A percentile compares a stretch with the other conserved stretches of the same genome.
Evolutionary conservation across 2,329 filamentous ascomycete genomes (phyloP).

Genomic region (Metarhizium rileyi): DNA sequence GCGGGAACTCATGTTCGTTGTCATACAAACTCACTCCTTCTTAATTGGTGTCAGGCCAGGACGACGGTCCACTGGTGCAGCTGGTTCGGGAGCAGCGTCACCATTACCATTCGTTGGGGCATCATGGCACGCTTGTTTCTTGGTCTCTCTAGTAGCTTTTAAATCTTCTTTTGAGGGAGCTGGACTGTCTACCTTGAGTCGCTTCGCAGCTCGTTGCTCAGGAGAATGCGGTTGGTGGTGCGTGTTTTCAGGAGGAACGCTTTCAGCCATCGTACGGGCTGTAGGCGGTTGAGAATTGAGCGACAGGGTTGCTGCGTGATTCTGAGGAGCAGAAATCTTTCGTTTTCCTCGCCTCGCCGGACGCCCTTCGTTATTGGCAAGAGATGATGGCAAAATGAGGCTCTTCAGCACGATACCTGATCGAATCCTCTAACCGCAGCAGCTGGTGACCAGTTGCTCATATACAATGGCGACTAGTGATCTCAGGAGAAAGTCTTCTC

Average conservation of each 20-base stretch:
- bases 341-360: too few species aligned
- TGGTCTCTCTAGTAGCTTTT: conserved; percentile 3
- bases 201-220: conserved; percentile 44
- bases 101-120: conserved; percentile 8
- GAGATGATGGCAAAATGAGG: not conserved
- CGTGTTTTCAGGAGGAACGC: conserved; percentile 4
- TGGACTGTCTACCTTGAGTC: conserved; percentile 41
- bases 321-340: not conserved
- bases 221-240: not conserved
- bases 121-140: conserved; percentile 10
- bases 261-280: conserved; percentile 17
- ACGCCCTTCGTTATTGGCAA: too few species aligned
- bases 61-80: conserved; percentile 20
- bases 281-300: not conserved
- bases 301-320: not conserved
- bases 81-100: not conserved
- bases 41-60: conserved; percentile 63
- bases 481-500: not conserved
- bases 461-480: not conserved
- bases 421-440: not conserved
- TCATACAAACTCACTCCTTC: conserved; percentile 47
- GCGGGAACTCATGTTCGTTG: too few species aligned
- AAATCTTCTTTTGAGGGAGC: conserved; percentile 7
- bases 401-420: not conserved
- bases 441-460: not conserved